Percentiles rank a stretch among this genome's conserved stretches.
Evolutionary conservation across 2,329 filamentous ascomycete species (phyloP).

Genomic region (Magnaporthales sp.): DNA sequence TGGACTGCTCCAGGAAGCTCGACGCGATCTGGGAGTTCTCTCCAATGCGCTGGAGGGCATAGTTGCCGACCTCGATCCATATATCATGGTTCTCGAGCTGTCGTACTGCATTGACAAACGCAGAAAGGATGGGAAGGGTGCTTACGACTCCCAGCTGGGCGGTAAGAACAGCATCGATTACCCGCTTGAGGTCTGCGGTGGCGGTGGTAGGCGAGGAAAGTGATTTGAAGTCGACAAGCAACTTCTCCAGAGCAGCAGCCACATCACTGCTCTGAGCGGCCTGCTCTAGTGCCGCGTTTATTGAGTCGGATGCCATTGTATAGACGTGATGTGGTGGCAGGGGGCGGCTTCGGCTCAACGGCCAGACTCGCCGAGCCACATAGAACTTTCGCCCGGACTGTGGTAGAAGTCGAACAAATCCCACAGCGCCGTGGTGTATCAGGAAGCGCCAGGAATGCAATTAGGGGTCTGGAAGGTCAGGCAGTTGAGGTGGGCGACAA

Average conservation of each 20-base stretch:
- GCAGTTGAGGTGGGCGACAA: background rate
- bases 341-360: background rate
- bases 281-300: conserved; percentile 13
- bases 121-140: conserved; percentile 17
- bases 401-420: background rate
- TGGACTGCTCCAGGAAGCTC: conserved; percentile 79
- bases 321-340: background rate
- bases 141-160: conserved; percentile 17
- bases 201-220: conserved; percentile 12
- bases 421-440: background rate
- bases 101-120: conserved; percentile 39
- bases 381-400: background rate
- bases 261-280: conserved; percentile 8
- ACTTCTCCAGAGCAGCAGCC: conserved; percentile 12
- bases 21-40: conserved; percentile 44
- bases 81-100: conserved; percentile 50
- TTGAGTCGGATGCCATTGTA: conserved; percentile 14
- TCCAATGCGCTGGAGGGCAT: conserved; percentile 59
- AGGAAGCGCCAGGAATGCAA: background rate
- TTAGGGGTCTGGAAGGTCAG: background rate
- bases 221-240: conserved; percentile 16
- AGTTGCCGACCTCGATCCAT: conserved; percentile 67
- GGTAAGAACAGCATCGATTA: conserved; percentile 14
- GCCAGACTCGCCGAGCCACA: background rate
- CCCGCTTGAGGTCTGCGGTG: conserved; percentile 15